Evolutionary conservation across 108 stramenopile species (phyloP).

Genomic region (Parietichytrium sp.): DNA sequence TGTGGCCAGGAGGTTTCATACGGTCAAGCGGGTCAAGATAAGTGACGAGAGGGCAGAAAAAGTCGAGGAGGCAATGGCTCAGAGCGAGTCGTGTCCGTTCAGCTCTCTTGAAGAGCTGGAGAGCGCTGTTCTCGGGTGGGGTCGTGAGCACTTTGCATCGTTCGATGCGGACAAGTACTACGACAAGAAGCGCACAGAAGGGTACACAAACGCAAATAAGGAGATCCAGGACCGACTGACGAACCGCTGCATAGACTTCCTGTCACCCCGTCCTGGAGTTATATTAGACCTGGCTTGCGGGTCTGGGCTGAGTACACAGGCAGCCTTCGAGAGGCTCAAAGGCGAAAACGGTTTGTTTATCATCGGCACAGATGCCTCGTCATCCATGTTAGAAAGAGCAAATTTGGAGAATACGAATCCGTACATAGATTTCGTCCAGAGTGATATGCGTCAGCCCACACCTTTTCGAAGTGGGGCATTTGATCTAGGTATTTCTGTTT

Average conservation of each 20-base stretch:
- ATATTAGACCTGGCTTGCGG: constrained; percentile 4
- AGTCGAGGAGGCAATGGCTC: neutral
- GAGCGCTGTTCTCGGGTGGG: neutral
- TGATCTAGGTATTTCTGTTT: neutral
- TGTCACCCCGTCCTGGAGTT: neutral
- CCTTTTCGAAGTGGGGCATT: neutral
- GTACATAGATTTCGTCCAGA: neutral
- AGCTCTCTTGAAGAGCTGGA: neutral
- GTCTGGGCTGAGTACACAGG: neutral
- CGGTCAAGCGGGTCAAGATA: neutral
- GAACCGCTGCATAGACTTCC: neutral
- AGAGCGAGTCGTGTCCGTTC: neutral
- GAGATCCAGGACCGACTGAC: constrained; percentile 5
- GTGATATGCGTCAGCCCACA: neutral
- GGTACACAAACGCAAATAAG: neutral
- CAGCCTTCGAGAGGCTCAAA: neutral
- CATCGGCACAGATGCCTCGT: neutral
- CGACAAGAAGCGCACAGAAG: neutral
- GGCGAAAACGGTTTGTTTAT: neutral
- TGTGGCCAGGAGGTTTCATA: neutral
- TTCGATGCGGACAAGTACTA: constrained; percentile 13
- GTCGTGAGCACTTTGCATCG: neutral
- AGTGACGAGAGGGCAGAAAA: neutral
- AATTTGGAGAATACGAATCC: neutral
- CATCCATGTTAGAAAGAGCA: constrained; percentile 2